These are phyloP conservation scores for Beauveria pseudobassiana DNA, from an alignment of 2,329 filamentous ascomycete genomes.

Conservation along the genomic window DNA sequence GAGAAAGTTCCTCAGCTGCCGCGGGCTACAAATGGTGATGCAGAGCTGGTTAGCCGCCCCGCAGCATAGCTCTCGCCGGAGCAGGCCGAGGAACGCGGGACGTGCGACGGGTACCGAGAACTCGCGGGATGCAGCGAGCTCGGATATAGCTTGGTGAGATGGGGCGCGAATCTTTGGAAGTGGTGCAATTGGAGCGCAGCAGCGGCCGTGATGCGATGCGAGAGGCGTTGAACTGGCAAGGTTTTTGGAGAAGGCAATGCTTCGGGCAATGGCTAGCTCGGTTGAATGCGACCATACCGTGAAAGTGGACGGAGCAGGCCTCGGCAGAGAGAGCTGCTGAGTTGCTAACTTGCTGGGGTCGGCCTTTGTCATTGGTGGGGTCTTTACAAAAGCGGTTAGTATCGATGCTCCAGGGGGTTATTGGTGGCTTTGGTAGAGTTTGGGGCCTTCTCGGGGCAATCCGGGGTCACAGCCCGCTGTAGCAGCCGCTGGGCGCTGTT, in stretches of 20 bases:
- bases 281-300: conserved; percentile 3
- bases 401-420: neutral
- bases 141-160: neutral
- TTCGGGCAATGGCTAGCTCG: conserved; percentile 1
- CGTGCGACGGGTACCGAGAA: neutral
- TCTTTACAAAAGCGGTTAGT: neutral
- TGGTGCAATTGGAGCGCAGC: neutral
- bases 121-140: neutral
- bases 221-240: neutral
- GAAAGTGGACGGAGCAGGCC: neutral
- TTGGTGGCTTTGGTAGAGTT: neutral
- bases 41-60: conserved; percentile 10
- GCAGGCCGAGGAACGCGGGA: conserved; percentile 7
- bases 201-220: neutral
- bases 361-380: neutral
- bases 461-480: neutral
- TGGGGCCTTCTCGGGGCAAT: neutral
- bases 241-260: neutral
- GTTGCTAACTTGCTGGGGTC: neutral
- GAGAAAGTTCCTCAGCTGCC: neutral
- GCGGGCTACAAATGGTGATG: neutral
- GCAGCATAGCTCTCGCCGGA: conserved; percentile 10
- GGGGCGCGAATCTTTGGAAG: neutral
- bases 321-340: neutral
- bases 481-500: neutral